These are phyloP conservation scores for Mortierella claussenii DNA, from an alignment of 192 early-diverging fungal species.

Conservation along the genomic window DNA sequence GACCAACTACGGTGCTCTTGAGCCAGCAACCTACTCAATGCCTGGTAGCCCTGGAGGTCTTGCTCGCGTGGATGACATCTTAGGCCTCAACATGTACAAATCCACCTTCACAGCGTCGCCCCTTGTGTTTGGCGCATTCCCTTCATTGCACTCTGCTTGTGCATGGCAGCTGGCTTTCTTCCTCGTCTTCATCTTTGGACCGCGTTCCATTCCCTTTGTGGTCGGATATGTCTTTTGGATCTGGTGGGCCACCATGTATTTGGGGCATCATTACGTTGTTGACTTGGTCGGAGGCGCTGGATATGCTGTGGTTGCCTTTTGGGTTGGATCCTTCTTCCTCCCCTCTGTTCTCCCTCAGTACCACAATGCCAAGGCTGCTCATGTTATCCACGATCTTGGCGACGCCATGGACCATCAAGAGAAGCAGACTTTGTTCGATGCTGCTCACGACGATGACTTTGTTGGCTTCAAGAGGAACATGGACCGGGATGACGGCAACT, in stretches of 20 bases:
- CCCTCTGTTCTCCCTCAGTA: conserved; percentile 50
- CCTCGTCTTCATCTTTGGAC: conserved; percentile 57
- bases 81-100: conserved; percentile 70
- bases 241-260: conserved; percentile 85
- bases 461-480: conserved; percentile 29
- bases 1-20: conserved; percentile 64
- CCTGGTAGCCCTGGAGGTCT: conserved; percentile 76
- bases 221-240: conserved; percentile 74
- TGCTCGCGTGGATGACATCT: conserved; percentile 72
- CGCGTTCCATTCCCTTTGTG: conserved; percentile 55
- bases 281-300: conserved; percentile 74
- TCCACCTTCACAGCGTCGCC: conserved; percentile 74
- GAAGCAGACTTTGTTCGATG: conserved; percentile 43
- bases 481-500: conserved; percentile 11
- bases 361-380: conserved; percentile 46
- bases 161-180: conserved; percentile 74
- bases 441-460: conserved; percentile 43
- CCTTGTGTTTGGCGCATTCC: conserved; percentile 81
- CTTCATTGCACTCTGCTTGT: conserved; percentile 78
- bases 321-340: conserved; percentile 55
- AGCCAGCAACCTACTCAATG: conserved; percentile 71
- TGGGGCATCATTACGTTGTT: conserved; percentile 79
- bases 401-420: conserved; percentile 45
- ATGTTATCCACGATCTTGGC: conserved; percentile 48
- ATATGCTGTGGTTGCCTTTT: conserved; percentile 71